These are phyloP conservation scores for Colletotrichum siamense DNA, from an alignment of 2,329 filamentous ascomycete genomes.

Conservation along the genomic window DNA sequence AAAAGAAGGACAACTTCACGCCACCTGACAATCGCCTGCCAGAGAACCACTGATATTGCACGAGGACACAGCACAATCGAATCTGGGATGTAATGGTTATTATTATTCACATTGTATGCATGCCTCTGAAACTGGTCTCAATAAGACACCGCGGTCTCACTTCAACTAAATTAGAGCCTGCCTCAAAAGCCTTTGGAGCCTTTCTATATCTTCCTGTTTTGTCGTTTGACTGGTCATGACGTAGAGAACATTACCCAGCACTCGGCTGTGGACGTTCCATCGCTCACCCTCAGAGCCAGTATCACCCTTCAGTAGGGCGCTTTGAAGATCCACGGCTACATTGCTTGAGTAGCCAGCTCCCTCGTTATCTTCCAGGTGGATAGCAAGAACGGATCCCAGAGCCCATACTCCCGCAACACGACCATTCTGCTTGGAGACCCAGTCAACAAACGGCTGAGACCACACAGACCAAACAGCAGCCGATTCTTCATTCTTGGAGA, in stretches of 20 bases:
- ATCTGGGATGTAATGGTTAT: too few relatives aligned
- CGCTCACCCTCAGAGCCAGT: neutral
- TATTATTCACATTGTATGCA: too few relatives aligned
- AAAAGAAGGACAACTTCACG: too few relatives aligned
- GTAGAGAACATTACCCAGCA: constrained; percentile 64
- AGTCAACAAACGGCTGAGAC: constrained; percentile 63
- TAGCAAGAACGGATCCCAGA: constrained; percentile 76
- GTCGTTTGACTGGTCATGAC: constrained; percentile 60
- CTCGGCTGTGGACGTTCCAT: constrained; percentile 60
- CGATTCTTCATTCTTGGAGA: fast-evolving
- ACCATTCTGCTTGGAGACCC: constrained; percentile 58
- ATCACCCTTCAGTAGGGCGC: constrained; percentile 4
- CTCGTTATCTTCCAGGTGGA: constrained; percentile 53
- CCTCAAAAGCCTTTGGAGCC: too few relatives aligned
- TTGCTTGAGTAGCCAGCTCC: constrained; percentile 53
- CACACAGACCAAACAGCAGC: constrained; percentile 70
- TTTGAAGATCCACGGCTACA: constrained; percentile 49
- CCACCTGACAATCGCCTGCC: too few relatives aligned
- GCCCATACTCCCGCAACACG: constrained; percentile 72
- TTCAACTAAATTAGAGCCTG: too few relatives aligned
- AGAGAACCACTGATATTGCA: too few relatives aligned
- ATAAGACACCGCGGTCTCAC: too few relatives aligned
- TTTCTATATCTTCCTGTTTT: constrained; percentile 25
- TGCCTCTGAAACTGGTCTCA: too few relatives aligned
- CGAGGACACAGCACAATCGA: too few relatives aligned